Percentiles rank a stretch among this genome's conserved stretches.
These are phyloP conservation scores for Ogataea paraovalis DNA, from an alignment of 805 yeast species.

Conservation along the genomic window DNA sequence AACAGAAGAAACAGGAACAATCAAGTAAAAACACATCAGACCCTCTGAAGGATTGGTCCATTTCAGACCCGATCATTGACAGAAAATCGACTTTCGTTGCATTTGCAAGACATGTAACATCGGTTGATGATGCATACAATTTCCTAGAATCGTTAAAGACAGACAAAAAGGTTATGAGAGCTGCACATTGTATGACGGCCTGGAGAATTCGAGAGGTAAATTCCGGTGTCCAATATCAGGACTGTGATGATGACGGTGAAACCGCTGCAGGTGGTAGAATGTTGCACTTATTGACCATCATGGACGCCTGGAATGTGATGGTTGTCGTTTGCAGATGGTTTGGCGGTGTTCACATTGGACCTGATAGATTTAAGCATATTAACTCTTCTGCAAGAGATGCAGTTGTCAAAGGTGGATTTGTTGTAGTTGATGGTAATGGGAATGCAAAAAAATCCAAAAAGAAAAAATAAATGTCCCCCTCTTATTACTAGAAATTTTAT, in stretches of 20 bases:
- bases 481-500: not conserved
- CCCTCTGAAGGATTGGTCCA: slow-evolving; percentile 68
- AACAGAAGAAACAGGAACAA: slow-evolving; percentile 2
- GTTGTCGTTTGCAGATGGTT: slow-evolving; percentile 91
- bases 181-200: slow-evolving; percentile 81
- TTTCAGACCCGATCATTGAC: slow-evolving; percentile 75
- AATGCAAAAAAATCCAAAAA: slow-evolving; percentile 28
- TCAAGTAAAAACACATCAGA: slow-evolving; percentile 27
- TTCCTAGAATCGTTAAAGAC: slow-evolving; percentile 48
- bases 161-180: slow-evolving; percentile 63
- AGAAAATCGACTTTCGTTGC: slow-evolving; percentile 85
- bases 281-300: slow-evolving; percentile 66
- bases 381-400: slow-evolving; percentile 87
- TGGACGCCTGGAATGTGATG: slow-evolving; percentile 80
- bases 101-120: slow-evolving; percentile 56
- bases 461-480: slow-evolving; percentile 17
- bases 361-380: slow-evolving; percentile 91
- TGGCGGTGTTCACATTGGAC: slow-evolving; percentile 89
- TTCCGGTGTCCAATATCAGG: slow-evolving; percentile 61
- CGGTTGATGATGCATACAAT: slow-evolving; percentile 64
- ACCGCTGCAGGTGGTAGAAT: slow-evolving; percentile 91
- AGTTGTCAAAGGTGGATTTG: slow-evolving; percentile 58
- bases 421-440: not conserved
- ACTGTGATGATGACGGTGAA: slow-evolving; percentile 97
- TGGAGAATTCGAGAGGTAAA: slow-evolving; percentile 64